Evolutionary conservation across 2,329 filamentous ascomycete genomes (phyloP).

Genomic region (Domatiomyces catenatus): DNA sequence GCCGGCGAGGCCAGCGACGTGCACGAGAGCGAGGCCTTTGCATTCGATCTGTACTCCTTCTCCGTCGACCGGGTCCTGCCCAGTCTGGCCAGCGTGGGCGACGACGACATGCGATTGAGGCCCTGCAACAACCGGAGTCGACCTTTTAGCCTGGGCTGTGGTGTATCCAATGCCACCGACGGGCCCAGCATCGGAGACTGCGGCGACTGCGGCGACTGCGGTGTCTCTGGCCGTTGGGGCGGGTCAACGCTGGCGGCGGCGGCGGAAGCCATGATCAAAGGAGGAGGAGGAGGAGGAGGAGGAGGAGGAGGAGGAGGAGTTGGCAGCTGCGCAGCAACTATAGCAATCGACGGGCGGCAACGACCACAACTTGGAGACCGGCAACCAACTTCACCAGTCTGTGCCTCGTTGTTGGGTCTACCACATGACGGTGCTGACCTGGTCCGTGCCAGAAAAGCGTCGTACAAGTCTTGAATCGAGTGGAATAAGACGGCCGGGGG

Average conservation of each 20-base stretch:
- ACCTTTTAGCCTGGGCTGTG: slow-evolving; percentile 46
- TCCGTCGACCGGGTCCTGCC: slow-evolving; percentile 51
- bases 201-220: slow-evolving; percentile 1
- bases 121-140: slow-evolving; percentile 56
- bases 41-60: slow-evolving; percentile 40
- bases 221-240: not conserved
- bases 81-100: slow-evolving; percentile 51
- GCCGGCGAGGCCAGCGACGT: slow-evolving; percentile 43
- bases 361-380: slow-evolving; percentile 32
- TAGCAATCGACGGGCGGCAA: slow-evolving; percentile 65
- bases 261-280: slow-evolving; percentile 16
- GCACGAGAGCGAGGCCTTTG: slow-evolving; percentile 50
- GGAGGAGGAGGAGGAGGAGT: too few relatives aligned
- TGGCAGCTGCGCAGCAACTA: too few relatives aligned
- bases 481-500: too few relatives aligned
- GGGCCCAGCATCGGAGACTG: slow-evolving; percentile 17
- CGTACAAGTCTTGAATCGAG: too few relatives aligned
- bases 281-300: too few relatives aligned
- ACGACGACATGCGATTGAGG: slow-evolving; percentile 69
- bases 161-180: slow-evolving; percentile 3
- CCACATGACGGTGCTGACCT: not conserved
- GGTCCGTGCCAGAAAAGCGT: too few relatives aligned
- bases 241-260: not conserved
- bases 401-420: not conserved
- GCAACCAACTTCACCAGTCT: not conserved